A percentile compares a stretch with the other conserved stretches of the same genome.
phyloP scores from a whole-genome alignment of 2,329 filamentous ascomycete genomes.

The Trichoderma sp. region DNA sequence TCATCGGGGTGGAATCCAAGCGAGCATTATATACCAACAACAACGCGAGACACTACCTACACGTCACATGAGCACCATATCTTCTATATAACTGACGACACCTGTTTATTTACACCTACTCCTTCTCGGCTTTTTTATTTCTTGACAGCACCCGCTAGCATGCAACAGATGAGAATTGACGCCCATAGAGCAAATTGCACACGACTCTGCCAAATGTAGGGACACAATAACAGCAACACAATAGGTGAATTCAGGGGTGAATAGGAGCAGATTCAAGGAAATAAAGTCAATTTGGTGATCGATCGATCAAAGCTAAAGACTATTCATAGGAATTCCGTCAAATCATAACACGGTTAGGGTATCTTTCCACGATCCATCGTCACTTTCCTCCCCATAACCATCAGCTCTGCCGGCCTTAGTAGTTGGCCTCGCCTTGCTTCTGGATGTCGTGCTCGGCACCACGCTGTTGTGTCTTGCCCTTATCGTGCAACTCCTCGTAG shows the following conservation, averaged over 20 bases:
- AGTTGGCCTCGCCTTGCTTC: constrained; percentile 63
- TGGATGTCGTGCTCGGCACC: constrained; percentile 79
- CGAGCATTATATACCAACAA: neutral
- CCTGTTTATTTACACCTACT: neutral
- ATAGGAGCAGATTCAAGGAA: neutral
- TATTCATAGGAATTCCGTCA: neutral
- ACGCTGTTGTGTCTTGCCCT: constrained; percentile 81
- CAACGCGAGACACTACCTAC: neutral
- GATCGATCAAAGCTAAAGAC: neutral
- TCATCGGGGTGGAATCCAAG: constrained; percentile 9
- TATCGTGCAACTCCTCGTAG: constrained; percentile 71
- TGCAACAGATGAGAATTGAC: neutral
- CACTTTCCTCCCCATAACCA: neutral
- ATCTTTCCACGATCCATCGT: neutral
- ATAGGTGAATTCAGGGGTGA: neutral
- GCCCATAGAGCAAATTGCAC: neutral
- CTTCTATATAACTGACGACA: neutral
- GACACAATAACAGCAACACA: neutral
- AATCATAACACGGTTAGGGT: constrained; percentile 13
- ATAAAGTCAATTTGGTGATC: neutral
- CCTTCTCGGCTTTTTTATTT: neutral
- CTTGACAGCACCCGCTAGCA: neutral
- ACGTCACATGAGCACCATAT: neutral
- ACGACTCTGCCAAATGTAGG: neutral
- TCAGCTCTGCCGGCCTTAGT: constrained; percentile 1